Conservation (phyloP, 441 rosid genomes). For the Populus hybrid region DNA sequence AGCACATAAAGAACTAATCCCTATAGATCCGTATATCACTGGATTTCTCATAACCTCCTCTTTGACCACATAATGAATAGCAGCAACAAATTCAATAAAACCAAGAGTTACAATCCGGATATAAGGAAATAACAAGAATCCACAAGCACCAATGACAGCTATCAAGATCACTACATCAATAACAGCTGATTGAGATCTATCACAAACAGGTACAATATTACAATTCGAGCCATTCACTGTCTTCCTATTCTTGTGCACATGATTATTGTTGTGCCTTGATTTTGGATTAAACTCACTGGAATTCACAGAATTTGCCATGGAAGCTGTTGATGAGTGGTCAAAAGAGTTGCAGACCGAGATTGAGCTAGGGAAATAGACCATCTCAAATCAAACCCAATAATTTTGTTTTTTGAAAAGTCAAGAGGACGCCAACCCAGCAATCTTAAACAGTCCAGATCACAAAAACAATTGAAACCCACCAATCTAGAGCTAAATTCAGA, state of each 20-base stretch:
- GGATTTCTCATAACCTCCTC: conserved; percentile 66
- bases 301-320: conserved; percentile 55
- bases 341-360: conserved; percentile 70
- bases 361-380: conserved; percentile 73
- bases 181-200: conserved; percentile 65
- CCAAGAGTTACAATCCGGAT: conserved; percentile 37
- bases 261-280: conserved; percentile 34
- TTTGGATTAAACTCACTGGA: conserved; percentile 39
- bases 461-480: conserved; percentile 19
- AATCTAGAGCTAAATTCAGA: conserved; percentile 18
- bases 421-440: conserved; percentile 34
- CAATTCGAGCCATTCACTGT: conserved; percentile 33
- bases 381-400: conserved; percentile 50
- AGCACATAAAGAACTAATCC: conserved; percentile 55
- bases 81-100: conserved; percentile 39
- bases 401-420: conserved; percentile 2
- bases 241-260: conserved; percentile 34
- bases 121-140: conserved; percentile 73
- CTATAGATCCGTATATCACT: conserved; percentile 62
- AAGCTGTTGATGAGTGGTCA: conserved; percentile 50
- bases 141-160: conserved; percentile 70
- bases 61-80: conserved; percentile 40
- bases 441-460: conserved; percentile 19
- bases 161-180: conserved; percentile 66
- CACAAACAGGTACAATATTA: conserved; percentile 46